A percentile compares a stretch with the other conserved stretches of the same genome.
Conservation (phyloP, 2,329 filamentous ascomycete genomes). For the Sporothrix euskadiensis region DNA sequence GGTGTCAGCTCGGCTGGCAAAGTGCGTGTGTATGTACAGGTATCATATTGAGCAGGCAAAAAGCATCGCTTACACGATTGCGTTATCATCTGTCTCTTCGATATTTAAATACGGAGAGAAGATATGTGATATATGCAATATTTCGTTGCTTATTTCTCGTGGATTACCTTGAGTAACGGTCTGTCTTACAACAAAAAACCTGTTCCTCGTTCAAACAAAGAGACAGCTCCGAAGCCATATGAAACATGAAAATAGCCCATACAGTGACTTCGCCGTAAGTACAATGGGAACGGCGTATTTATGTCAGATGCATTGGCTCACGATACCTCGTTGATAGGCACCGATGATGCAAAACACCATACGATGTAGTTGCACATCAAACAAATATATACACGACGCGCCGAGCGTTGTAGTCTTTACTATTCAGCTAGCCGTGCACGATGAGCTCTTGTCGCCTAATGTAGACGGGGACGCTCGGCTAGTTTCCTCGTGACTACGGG, state of each 20-base stretch:
- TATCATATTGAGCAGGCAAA: neutral
- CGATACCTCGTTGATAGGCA: no score
- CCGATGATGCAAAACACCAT: no score
- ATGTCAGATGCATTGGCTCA: no score
- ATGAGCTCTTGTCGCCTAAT: no score
- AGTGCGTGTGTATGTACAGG: neutral
- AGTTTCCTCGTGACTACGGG: no score
- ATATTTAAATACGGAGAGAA: neutral
- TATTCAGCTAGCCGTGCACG: no score
- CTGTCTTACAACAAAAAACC: conserved; percentile 10
- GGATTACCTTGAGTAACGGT: neutral
- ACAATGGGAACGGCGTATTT: neutral
- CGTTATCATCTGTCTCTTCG: neutral
- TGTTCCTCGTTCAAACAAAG: neutral
- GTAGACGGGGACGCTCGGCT: no score
- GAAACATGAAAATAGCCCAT: neutral
- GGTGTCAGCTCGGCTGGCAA: neutral
- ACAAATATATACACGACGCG: neutral
- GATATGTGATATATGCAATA: neutral
- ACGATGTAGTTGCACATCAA: no score
- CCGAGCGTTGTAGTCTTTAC: no score
- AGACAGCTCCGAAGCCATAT: neutral
- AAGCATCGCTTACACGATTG: neutral
- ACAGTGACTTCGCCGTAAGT: neutral
- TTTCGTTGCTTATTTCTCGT: neutral